Evolutionary conservation across 116 monocot genomes (phyloP).

Genomic region (Dioscorea cayenensis): DNA sequence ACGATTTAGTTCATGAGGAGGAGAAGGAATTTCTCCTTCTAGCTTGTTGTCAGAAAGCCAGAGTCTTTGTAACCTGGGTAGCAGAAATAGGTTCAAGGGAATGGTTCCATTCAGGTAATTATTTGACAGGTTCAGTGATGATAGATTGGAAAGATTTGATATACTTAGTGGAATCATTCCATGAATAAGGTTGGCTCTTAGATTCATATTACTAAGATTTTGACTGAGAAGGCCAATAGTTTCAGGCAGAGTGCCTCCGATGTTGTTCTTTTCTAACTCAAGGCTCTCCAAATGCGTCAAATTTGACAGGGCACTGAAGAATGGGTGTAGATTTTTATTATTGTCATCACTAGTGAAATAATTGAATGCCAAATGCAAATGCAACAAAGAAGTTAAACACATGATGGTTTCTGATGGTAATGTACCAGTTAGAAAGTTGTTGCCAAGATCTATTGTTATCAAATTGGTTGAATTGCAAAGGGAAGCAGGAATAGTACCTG

Average conservation of each 20-base stretch:
- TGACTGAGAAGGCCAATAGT: constrained; percentile 14
- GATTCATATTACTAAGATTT: constrained; percentile 22
- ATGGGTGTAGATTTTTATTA: constrained; percentile 15
- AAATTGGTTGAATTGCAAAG: constrained; percentile 29
- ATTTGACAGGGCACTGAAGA: constrained; percentile 29
- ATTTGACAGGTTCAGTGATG: constrained; percentile 20
- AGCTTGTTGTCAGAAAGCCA: constrained; percentile 30
- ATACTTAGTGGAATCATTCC: constrained; percentile 26
- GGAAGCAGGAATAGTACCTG: constrained; percentile 20
- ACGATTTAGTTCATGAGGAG: constrained; percentile 6
- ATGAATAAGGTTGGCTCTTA: constrained; percentile 25
- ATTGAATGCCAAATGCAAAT: constrained; percentile 29
- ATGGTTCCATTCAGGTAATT: constrained; percentile 26
- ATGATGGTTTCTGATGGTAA: constrained; percentile 28
- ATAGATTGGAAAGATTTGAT: constrained; percentile 24
- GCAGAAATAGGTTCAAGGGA: constrained; percentile 17
- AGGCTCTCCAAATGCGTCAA: constrained; percentile 24
- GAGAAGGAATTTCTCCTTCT: constrained; percentile 20
- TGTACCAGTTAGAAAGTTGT: constrained; percentile 22
- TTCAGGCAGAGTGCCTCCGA: constrained; percentile 23
- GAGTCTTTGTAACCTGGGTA: constrained; percentile 26
- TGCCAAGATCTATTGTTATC: constrained; percentile 19
- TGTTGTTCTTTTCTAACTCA: constrained; percentile 22
- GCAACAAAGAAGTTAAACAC: constrained; percentile 18
- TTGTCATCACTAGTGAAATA: constrained; percentile 22